Conservation (phyloP, 805 yeast species). For the Suhomyces emberorum region DNA sequence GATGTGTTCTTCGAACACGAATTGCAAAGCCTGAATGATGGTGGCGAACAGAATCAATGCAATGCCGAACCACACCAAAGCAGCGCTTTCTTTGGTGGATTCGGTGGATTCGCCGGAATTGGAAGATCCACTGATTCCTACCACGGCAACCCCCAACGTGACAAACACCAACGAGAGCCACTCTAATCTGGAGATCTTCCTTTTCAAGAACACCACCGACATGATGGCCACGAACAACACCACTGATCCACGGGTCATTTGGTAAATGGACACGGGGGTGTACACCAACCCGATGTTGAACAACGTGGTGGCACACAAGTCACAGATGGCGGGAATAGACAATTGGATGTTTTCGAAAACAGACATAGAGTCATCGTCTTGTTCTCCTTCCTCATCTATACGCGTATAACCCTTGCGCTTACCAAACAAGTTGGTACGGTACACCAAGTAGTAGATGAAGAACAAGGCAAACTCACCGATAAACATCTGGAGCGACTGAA, state of each 20-base stretch:
- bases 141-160: constrained; percentile 64
- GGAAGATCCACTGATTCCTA: constrained; percentile 65
- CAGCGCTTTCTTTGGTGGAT: constrained; percentile 14
- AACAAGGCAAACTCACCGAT: constrained; percentile 61
- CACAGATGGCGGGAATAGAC: constrained; percentile 67
- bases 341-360: constrained; percentile 20
- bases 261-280: constrained; percentile 77
- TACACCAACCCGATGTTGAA: constrained; percentile 72
- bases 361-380: constrained; percentile 8
- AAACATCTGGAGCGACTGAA: constrained; percentile 81
- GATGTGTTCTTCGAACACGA: constrained; percentile 73
- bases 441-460: constrained; percentile 34
- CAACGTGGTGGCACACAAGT: constrained; percentile 68
- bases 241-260: constrained; percentile 80
- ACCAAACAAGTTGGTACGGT: constrained; percentile 12
- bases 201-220: constrained; percentile 59
- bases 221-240: constrained; percentile 73
- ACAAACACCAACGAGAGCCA: constrained; percentile 69
- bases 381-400: constrained; percentile 10
- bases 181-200: constrained; percentile 55
- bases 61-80: constrained; percentile 52
- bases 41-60: constrained; percentile 57
- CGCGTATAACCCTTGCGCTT: constrained; percentile 14
- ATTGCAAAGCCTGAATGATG: constrained; percentile 69
- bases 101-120: constrained; percentile 5